Base-by-base conservation (phyloP, 2,329 filamentous ascomycete species). In the Trichoderma sp. region DNA sequence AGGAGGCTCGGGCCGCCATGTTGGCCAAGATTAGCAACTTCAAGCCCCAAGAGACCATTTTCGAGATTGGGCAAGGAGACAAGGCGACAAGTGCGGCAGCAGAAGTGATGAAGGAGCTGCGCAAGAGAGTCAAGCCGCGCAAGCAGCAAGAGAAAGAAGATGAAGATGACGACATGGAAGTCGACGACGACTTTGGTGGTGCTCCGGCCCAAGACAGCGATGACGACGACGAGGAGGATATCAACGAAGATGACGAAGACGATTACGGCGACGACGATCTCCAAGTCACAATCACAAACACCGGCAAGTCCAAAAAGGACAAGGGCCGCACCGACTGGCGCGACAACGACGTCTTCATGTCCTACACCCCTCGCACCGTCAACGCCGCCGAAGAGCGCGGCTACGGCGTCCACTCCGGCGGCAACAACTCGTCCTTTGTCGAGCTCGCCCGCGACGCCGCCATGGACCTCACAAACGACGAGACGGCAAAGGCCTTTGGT, bases 271-370 rank as follows among this genome's bases (percentile, higher is more conserved):
- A 88, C 68, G 90, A 90, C 37, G 90, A 91, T 14, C 82, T 93
- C 37, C 90, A 92, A 78, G 87, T 92, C 21, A 92, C 90, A 3
- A 87, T 95, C 73, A 88, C 89, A 16, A 89, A 89, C 76, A 82
- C 87, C 56, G 79, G 81, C 58, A 81, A 84, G 73, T 77, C 82
- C 75, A 82, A 57, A 24, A 75, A 73, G 24, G 69, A 82, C 77
- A 87, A 83, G 79, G 87, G 83, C 75, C 87, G 77, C 76, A 88
- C 83, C 14, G 87, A 89, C 57, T 97, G 89, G 86, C 89, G 92
- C 77, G 94, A 97, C 78, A 87, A 90, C 0, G 94, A 97, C 56
- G 89, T 96, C 74, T 99, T 96, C 88, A 98, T 99, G 94, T 92
- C 93, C 11, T 99, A 99, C 84, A 92, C 89, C 1, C 96, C 96